Percentiles rank a stretch among this genome's conserved stretches.
Evolutionary conservation across 192 early-diverging fungal species (phyloP).

Genomic region (Entrophospora sp.): DNA sequence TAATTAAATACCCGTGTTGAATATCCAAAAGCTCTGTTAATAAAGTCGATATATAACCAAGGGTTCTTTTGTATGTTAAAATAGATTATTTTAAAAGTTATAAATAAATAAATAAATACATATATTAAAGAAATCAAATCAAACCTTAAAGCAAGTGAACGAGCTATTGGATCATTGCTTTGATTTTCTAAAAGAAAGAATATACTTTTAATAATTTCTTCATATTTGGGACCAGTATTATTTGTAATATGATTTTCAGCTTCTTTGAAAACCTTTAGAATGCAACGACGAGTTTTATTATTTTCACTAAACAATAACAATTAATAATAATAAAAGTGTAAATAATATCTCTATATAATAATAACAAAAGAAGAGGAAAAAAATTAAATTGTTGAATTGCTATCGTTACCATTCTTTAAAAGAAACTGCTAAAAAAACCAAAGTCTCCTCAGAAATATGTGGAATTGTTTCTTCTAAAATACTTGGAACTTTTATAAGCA

Average conservation of each 20-base stretch:
- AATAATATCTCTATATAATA: too few relatives aligned
- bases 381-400: too few relatives aligned
- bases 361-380: too few relatives aligned
- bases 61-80: neutral
- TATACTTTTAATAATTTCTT: neutral
- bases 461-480: too few relatives aligned
- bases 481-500: too few relatives aligned
- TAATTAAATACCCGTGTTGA: slow-evolving; percentile 10
- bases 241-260: neutral
- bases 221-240: neutral
- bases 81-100: neutral
- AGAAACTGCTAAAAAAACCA: too few relatives aligned
- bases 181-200: slow-evolving; percentile 10
- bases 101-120: neutral
- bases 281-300: neutral
- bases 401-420: too few relatives aligned
- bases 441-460: too few relatives aligned
- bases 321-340: too few relatives aligned
- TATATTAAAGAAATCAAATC: neutral
- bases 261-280: slow-evolving; percentile 8
- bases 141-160: neutral
- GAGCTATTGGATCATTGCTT: slow-evolving; percentile 12
- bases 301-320: too few relatives aligned
- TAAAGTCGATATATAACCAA: slow-evolving; percentile 13
- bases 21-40: slow-evolving; percentile 7